These are phyloP conservation scores for Garcia nutans DNA, from an alignment of 345 rosid genomes.

Conservation along the genomic window DNA sequence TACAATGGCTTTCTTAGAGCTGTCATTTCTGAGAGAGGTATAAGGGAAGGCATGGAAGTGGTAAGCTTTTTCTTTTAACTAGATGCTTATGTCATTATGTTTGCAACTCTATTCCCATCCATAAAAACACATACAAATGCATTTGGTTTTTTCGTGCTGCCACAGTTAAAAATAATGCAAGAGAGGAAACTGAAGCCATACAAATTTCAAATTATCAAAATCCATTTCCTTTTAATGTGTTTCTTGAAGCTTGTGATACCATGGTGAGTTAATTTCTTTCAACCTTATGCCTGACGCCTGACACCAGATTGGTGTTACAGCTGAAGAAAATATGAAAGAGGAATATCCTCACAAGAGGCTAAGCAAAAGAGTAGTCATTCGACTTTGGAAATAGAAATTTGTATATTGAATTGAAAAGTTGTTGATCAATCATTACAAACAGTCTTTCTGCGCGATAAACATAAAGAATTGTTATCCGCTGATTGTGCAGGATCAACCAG, in stretches of 20 bases:
- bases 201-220: constrained; percentile 40
- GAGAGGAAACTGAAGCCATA: constrained; percentile 60
- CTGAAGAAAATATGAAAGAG: not conserved
- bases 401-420: not conserved
- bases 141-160: constrained; percentile 16
- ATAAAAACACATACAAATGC: not conserved
- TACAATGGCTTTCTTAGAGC: constrained; percentile 73
- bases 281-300: not conserved
- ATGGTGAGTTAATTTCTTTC: constrained; percentile 48
- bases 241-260: constrained; percentile 63
- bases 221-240: constrained; percentile 56
- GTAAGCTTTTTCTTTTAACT: constrained; percentile 33
- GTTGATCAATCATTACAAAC: not conserved
- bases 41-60: constrained; percentile 53
- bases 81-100: not conserved
- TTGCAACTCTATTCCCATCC: constrained; percentile 5
- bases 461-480: constrained; percentile 8
- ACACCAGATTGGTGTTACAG: not conserved
- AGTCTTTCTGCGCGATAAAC: not conserved
- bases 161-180: constrained; percentile 69
- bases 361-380: not conserved
- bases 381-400: not conserved
- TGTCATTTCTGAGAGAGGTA: constrained; percentile 44
- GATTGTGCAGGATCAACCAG: constrained; percentile 67
- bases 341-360: not conserved